Conservation (phyloP, 192 early-diverging fungal genomes). For the Linnemannia elongata region DNA sequence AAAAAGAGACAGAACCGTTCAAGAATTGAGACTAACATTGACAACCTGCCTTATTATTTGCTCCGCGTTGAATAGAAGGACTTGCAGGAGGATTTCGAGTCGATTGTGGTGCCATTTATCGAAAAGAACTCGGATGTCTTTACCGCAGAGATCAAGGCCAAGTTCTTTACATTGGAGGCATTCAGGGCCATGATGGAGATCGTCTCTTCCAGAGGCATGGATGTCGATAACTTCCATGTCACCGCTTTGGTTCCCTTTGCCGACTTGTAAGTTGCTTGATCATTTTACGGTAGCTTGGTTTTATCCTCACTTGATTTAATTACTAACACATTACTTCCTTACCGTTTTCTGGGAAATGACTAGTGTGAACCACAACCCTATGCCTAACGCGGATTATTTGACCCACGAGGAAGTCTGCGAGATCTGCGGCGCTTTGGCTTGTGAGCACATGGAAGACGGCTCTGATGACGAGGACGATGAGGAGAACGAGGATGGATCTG, state of each 20-base stretch:
- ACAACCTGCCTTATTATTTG: conserved; percentile 54
- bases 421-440: conserved; percentile 75
- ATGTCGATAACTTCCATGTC: conserved; percentile 85
- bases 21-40: background rate
- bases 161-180: conserved; percentile 66
- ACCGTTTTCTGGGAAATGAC: background rate
- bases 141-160: conserved; percentile 42
- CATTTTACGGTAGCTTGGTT: background rate
- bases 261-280: conserved; percentile 70
- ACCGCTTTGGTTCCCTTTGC: conserved; percentile 92
- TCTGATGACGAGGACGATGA: conserved; percentile 54
- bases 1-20: background rate
- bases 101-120: conserved; percentile 68
- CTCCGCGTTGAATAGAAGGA: conserved; percentile 70
- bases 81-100: conserved; percentile 74
- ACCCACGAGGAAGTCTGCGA: conserved; percentile 86
- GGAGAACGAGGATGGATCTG: conserved; percentile 49
- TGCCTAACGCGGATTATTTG: conserved; percentile 85
- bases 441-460: conserved; percentile 60
- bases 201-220: conserved; percentile 86
- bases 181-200: conserved; percentile 76
- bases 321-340: background rate
- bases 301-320: too few species aligned
- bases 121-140: conserved; percentile 72
- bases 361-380: conserved; percentile 48